Conservation (phyloP, 2,329 filamentous ascomycete species). For the Penicillium aurantiogriseum region DNA sequence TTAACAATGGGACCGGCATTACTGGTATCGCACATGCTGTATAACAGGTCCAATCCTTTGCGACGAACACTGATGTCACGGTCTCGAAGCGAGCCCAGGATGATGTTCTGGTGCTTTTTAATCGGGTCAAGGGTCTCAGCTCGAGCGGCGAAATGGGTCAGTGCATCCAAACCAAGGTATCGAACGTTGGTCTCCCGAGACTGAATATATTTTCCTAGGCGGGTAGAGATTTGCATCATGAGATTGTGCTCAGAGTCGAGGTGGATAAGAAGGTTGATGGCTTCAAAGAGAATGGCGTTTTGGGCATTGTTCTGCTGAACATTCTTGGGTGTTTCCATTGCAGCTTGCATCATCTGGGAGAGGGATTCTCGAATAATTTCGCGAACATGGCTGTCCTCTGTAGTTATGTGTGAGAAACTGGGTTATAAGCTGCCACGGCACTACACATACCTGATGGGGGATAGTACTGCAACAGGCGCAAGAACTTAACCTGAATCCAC, state of each 20-base stretch:
- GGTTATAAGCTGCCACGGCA: neutral
- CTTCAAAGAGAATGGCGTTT: constrained; percentile 96
- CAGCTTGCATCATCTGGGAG: constrained; percentile 84
- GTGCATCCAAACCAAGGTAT: constrained; percentile 92
- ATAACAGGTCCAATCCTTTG: constrained; percentile 91
- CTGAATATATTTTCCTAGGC: constrained; percentile 91
- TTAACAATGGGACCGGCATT: constrained; percentile 92
- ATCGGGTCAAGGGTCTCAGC: constrained; percentile 94
- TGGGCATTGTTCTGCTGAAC: constrained; percentile 99
- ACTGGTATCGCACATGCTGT: constrained; percentile 98
- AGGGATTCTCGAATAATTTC: constrained; percentile 89
- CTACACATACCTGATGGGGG: constrained; percentile 73
- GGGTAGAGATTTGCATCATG: constrained; percentile 92
- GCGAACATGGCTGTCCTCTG: constrained; percentile 88
- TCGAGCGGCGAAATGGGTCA: constrained; percentile 94
- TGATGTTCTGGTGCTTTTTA: constrained; percentile 96
- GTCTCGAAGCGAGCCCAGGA: constrained; percentile 89
- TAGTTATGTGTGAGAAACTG: constrained; percentile 2
- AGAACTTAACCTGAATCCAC: constrained; percentile 94
- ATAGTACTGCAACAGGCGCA: constrained; percentile 92
- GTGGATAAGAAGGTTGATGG: constrained; percentile 97
- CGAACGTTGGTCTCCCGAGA: constrained; percentile 96
- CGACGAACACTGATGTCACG: constrained; percentile 94
- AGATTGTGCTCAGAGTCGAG: constrained; percentile 90
- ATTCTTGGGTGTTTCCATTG: constrained; percentile 93